Evolutionary conservation across 768 basidiomycete species (phyloP).

Genomic region (Chalciporus sphaerocephalus): DNA sequence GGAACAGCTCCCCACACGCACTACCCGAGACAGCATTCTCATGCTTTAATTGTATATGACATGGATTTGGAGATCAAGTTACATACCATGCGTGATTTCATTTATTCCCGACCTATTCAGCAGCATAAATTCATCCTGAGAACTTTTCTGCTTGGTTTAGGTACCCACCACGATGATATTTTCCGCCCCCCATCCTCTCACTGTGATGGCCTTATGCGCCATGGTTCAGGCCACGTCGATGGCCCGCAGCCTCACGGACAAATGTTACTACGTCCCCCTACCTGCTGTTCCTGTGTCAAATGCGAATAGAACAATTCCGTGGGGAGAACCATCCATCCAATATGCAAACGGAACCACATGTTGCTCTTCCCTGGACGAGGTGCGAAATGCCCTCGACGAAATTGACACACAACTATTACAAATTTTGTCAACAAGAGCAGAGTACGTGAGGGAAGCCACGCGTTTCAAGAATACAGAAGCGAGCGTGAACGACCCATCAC

Average conservation of each 20-base stretch:
- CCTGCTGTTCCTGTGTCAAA: slow-evolving; percentile 13
- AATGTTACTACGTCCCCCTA: slow-evolving; percentile 16
- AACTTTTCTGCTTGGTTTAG: background rate
- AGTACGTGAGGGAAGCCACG: slow-evolving; percentile 24
- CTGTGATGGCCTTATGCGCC: background rate
- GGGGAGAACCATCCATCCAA: slow-evolving; percentile 20
- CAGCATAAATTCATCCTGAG: background rate
- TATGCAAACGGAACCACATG: slow-evolving; percentile 22
- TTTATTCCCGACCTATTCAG: background rate
- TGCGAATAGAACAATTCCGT: slow-evolving; percentile 18
- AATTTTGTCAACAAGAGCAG: slow-evolving; percentile 17
- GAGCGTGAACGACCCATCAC: slow-evolving; percentile 9
- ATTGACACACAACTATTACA: slow-evolving; percentile 19
- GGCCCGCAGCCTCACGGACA: background rate
- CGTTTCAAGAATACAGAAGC: slow-evolving; percentile 22
- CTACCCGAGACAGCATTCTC: no score
- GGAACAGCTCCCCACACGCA: no score
- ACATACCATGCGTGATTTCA: background rate
- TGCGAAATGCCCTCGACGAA: slow-evolving; percentile 13
- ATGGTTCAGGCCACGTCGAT: background rate
- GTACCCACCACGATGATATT: slow-evolving; percentile 1
- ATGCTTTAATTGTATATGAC: no score
- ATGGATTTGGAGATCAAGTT: background rate
- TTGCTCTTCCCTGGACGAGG: slow-evolving; percentile 22
- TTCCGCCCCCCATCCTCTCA: background rate